phyloP scores from a whole-genome alignment of 1,139 yeast species.

The Yamadazyma buinensis region DNA sequence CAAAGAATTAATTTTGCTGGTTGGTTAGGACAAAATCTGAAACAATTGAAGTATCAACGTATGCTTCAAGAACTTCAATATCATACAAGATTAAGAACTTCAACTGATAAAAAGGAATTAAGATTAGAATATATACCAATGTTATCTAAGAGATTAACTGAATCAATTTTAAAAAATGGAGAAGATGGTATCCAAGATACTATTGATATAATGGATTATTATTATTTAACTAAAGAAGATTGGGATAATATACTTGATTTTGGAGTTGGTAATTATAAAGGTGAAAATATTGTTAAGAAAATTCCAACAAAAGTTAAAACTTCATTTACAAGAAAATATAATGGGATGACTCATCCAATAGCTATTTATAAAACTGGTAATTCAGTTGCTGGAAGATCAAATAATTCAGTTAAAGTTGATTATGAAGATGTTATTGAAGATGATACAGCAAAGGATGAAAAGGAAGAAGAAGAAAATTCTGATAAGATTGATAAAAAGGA shows the following conservation, averaged over 20 bases:
- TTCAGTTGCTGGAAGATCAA: conserved; percentile 37
- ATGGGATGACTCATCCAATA: conserved; percentile 72
- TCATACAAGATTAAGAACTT: conserved; percentile 76
- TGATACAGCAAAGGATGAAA: conserved; percentile 43
- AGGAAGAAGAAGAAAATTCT: conserved; percentile 22
- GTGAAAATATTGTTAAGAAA: conserved; percentile 47
- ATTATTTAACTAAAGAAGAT: conserved; percentile 83
- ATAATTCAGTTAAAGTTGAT: conserved; percentile 42
- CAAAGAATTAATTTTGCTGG: conserved; percentile 77
- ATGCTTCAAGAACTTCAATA: conserved; percentile 84
- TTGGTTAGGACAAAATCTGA: conserved; percentile 91
- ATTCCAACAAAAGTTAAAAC: conserved; percentile 75
- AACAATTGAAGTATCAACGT: conserved; percentile 72
- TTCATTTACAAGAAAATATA: conserved; percentile 83
- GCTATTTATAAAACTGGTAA: conserved; percentile 75
- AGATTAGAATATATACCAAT: conserved; percentile 76
- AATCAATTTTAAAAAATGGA: conserved; percentile 49
- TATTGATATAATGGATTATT: conserved; percentile 71
- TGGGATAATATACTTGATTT: conserved; percentile 86
- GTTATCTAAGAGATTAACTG: conserved; percentile 50
- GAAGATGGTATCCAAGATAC: conserved; percentile 64
- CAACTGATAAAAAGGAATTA: conserved; percentile 71
- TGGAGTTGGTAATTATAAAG: conserved; percentile 60
- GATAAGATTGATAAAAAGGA: conserved; percentile 42
- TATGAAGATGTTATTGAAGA: conserved; percentile 64